A percentile compares a stretch with the other conserved stretches of the same genome.
Evolutionary conservation across 2,329 filamentous ascomycete genomes (phyloP).

Genomic region (Phyllosticta citribraziliensis): DNA sequence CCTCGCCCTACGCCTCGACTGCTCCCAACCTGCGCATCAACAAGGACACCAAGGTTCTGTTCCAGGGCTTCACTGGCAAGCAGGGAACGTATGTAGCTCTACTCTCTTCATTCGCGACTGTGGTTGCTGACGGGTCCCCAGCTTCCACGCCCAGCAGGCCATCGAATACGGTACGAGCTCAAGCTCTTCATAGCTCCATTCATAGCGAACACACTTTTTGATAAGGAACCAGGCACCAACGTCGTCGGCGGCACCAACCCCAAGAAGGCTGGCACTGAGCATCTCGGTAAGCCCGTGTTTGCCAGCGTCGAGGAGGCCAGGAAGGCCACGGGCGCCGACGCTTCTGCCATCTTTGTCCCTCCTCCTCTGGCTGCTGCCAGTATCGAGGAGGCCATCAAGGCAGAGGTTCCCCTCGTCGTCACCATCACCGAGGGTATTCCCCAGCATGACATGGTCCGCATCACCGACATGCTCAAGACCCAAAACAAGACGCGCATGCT

Average conservation of each 20-base stretch:
- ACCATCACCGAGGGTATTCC: constrained; percentile 93
- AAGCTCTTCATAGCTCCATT: not conserved
- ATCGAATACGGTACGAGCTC: constrained; percentile 81
- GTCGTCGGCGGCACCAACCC: constrained; percentile 98
- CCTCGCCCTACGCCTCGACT: constrained; percentile 44
- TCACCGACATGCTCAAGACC: constrained; percentile 94
- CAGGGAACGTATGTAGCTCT: constrained; percentile 59
- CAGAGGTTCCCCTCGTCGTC: constrained; percentile 89
- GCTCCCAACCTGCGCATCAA: constrained; percentile 80
- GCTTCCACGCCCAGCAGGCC: constrained; percentile 94
- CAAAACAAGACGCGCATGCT: constrained; percentile 95
- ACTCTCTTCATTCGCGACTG: not conserved
- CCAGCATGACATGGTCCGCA: constrained; percentile 98
- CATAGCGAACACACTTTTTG: constrained; percentile 1
- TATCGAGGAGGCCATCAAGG: constrained; percentile 92
- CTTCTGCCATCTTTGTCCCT: constrained; percentile 92
- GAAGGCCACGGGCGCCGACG: constrained; percentile 80
- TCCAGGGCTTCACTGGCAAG: constrained; percentile 95
- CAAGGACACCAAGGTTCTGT: constrained; percentile 85
- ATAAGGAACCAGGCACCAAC: constrained; percentile 62
- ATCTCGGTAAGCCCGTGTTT: constrained; percentile 90
- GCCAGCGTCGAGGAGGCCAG: constrained; percentile 78
- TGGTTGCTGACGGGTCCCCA: constrained; percentile 31
- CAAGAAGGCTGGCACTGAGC: constrained; percentile 88
- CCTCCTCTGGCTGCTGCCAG: constrained; percentile 84